Evolutionary conservation across 1,284 basidiomycete genomes (phyloP).

Genomic region (Moesziomyces parantarcticus): DNA sequence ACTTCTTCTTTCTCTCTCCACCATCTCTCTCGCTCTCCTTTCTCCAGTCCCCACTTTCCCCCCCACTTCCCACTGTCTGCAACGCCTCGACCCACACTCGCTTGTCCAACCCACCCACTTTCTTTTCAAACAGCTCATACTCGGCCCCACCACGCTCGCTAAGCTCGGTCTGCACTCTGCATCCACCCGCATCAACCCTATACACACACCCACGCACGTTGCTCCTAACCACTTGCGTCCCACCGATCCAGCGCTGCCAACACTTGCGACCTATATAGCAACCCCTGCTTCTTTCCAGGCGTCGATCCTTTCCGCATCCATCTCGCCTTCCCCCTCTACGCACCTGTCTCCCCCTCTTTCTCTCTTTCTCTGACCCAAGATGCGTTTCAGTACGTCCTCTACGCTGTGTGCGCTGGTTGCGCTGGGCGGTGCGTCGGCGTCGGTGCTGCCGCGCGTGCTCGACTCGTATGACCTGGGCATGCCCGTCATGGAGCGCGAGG

Average conservation of each 20-base stretch:
- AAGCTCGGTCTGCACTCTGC: background rate
- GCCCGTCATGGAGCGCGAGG: conserved; percentile 42
- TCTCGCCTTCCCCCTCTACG: too few relatives aligned
- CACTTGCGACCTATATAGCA: too few relatives aligned
- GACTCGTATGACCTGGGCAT: conserved; percentile 37
- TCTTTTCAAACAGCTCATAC: background rate
- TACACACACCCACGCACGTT: too few relatives aligned
- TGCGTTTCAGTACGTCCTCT: conserved; percentile 36
- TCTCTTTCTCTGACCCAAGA: conserved; percentile 1
- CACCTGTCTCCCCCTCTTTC: too few relatives aligned
- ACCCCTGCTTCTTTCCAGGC: background rate
- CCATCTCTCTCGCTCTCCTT: conserved; percentile 10
- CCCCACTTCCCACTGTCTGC: conserved; percentile 1
- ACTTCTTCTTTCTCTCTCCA: conserved; percentile 23
- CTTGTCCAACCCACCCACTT: conserved; percentile 17
- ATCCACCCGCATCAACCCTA: background rate
- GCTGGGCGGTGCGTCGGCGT: conserved; percentile 31
- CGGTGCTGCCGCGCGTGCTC: conserved; percentile 38
- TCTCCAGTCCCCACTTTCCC: conserved; percentile 2
- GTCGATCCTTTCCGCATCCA: background rate
- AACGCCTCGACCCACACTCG: conserved; percentile 9
- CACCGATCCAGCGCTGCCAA: too few relatives aligned
- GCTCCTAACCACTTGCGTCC: too few relatives aligned
- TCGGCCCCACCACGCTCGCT: background rate
- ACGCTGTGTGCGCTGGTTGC: conserved; percentile 33